Conservation (phyloP, 345 rosid genomes). For the Turritis glabra region DNA sequence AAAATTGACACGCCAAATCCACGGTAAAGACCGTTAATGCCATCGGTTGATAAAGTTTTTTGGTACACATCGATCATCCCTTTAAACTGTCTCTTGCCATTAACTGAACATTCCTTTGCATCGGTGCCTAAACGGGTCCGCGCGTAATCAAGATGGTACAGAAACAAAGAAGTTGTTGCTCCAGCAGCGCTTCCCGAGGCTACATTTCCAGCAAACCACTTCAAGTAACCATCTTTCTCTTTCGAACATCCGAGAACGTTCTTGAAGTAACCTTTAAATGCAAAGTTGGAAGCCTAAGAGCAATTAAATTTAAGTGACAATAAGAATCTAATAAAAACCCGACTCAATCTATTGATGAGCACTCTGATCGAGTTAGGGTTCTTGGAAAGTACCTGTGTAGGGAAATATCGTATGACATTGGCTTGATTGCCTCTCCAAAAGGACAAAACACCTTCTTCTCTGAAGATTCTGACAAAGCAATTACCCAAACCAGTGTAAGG, state of each 20-base stretch:
- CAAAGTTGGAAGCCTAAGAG: constrained; percentile 96
- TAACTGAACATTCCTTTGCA: constrained; percentile 55
- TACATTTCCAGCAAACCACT: constrained; percentile 83
- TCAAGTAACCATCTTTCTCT: constrained; percentile 83
- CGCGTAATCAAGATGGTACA: constrained; percentile 91
- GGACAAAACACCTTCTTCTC: constrained; percentile 79
- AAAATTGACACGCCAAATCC: constrained; percentile 91
- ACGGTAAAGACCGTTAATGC: constrained; percentile 71
- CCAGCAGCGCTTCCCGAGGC: constrained; percentile 99
- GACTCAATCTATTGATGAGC: background rate
- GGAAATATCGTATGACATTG: constrained; percentile 84
- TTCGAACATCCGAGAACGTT: constrained; percentile 68
- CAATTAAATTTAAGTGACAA: constrained; percentile 56
- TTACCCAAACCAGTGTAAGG: constrained; percentile 68
- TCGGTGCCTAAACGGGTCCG: constrained; percentile 88
- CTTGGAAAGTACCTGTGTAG: constrained; percentile 65
- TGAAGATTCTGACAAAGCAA: constrained; percentile 72
- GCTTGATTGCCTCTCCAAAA: constrained; percentile 98
- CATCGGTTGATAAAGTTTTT: constrained; percentile 75
- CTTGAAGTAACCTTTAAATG: constrained; percentile 94
- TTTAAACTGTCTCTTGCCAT: constrained; percentile 68
- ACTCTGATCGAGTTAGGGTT: background rate
- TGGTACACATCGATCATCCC: constrained; percentile 83
- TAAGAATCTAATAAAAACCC: constrained; percentile 2
- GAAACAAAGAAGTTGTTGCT: constrained; percentile 75